Evolutionary conservation across 176 grass and related monocot genomes (phyloP), one percentile per base, ranked within the genome.

Genomic region (Aegilops speltoides): DNA sequence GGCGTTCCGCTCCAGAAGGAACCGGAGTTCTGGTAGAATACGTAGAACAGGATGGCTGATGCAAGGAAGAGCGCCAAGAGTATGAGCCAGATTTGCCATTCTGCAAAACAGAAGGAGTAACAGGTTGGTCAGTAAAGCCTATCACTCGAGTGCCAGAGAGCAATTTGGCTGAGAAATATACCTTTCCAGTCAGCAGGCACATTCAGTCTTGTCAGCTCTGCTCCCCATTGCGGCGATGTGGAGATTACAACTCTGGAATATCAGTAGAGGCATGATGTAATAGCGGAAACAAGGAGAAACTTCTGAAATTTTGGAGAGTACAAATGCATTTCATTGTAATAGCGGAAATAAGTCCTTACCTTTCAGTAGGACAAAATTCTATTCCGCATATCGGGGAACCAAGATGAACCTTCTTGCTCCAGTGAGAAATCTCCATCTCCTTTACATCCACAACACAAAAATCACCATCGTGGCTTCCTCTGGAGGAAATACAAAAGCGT

Each of bases 121-220:
- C 4, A 73, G 1, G 10, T 78, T 71, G 63, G 37, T 81, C 48
- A 54, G 45, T 75, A 48, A 75, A 83, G 12, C 22, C 46, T 79
- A 41, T n/a, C 50, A 60, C 26, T 71, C 14, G 8, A 84, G 20
- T 69, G 38, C 10, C 19, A 77, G 78, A 72, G 2, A 72, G 8
- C 22, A 83, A 80, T 76, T 80, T 79, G 83, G 79, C 57, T 73
- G 20, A 64, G 54, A 11, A 10, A 15, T 84, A 73, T 79, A 99
- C 97, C 97, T 90, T 97, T 97, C 92, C 97, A 99, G 77, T 99
- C 97, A 78, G 89, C 90, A 40, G 97, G 94, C 43, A 99, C 97
- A 43, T 89, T 93, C 56, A 99, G 87, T 76, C 91, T 94, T 10
- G 92, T 97, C 13, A 96, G 52, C 73, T 86, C 79, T 31, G 83